Base-by-base conservation (phyloP, 2,329 filamentous ascomycete genomes). In the Colletotrichum sp. region DNA sequence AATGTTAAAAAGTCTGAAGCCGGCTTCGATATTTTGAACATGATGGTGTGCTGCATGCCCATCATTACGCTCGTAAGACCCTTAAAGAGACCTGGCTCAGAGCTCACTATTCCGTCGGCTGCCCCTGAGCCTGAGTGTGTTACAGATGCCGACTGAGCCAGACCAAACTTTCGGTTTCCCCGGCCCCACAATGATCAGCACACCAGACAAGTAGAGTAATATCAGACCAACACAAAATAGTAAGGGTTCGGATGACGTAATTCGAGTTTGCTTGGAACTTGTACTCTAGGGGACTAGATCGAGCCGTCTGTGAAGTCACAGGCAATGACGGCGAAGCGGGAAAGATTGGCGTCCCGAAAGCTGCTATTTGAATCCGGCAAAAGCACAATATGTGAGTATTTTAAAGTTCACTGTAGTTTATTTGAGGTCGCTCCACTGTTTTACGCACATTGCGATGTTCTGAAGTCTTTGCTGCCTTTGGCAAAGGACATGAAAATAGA, bases 11-110 rank as follows among this genome's bases (percentile, higher is more conserved):
- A 44, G 4, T 0, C 18, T 21, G 8, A 0, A 49, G 39, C 39
- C 0, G 18, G 6, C 1, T n/a, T 49, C 3, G 9, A 49, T 21
- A 52, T 2, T 12, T 21, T 21, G 10, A 13, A 5, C 4, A 13
- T n/a, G 3, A 0, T 13, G 0, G 0, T 21, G n/a, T 13, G n/a
- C n/a, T 2, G 1, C 0, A 8, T 21, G 1, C 10, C 4, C n/a
- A 21, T 52, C 10, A 0, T 52, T 52, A 0, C 44, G 44, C n/a
- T 1, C 10, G 18, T 5, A 21, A 8, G 39, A 9, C n/a, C 4
- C 6, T 13, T 49, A 1, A 10, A 7, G 10, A 1, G 9, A 12
- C n/a, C 12, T 13, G 12, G n/a, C 18, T 49, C 0, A 21, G n/a
- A 21, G n/a, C 44, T 52, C 44, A 21, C 12, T 13, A 13, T 13